Evolutionary conservation across 768 basidiomycete species (phyloP), one percentile per base, ranked within the genome.

Genomic region (Terana coerulea): DNA sequence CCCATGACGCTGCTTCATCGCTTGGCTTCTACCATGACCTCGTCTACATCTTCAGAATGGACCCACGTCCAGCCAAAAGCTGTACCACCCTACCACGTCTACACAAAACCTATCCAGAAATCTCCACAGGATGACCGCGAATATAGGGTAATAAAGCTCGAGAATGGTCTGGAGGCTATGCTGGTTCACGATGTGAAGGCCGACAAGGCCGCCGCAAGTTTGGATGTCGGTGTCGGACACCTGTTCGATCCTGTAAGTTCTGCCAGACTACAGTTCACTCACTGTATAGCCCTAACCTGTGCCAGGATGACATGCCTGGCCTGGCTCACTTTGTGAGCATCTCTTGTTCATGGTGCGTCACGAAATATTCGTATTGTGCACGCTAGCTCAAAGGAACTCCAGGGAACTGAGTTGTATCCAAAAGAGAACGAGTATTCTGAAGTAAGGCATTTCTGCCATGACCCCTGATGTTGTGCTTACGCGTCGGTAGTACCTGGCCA

Each of bases 281-380:
- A 26, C 28, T 2, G 30, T 33, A 22, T 2, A 19, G 5, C 10
- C 3, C 45, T 46, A 19, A 46, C 28, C 21, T 21, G 19, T 5
- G 34, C 25, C 44, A 90, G 83, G 83, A 79, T 64, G 92, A 95
- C 64, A 88, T 94, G 79, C 93, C 90, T 9, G 93, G 93, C 10
- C 76, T 95, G 37, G 93, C 93, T 42, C 92, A 95, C 68, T 95
- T 64, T 95, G 94, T 70, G 95, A 99, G 66, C 95, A 99, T 67
- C 65, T 99, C 43, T 69, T 97, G 55, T 99, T 99, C 70, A 91
- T 99, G 85, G 95, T 93, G 60, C 55, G 83, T 67, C 21, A 8
- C 21, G 7, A 17, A 28, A 9, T 37, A 39, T 29, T 33, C 10
- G 28, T 45, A 24, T 9, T 10, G 22, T 7, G 10, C 10, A 19